Evolutionary conservation across 495 filamentous ascomycete genomes (phyloP).

Genomic region (Hypoxylon trugodes): DNA sequence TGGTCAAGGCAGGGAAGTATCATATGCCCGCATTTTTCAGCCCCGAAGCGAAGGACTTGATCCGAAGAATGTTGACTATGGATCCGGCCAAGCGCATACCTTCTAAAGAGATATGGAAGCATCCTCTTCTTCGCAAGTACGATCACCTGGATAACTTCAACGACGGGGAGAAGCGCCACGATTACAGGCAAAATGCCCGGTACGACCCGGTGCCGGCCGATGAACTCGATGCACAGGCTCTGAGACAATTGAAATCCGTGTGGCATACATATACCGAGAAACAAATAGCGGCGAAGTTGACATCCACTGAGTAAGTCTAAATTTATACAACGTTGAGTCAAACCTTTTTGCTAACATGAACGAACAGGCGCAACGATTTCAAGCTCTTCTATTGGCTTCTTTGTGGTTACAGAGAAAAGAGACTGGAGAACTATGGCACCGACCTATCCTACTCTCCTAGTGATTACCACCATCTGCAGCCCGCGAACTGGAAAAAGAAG

Average conservation of each 20-base stretch:
- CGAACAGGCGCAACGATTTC: constrained; percentile 77
- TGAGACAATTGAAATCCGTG: constrained; percentile 84
- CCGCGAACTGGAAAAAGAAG: constrained; percentile 55
- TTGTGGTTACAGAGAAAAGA: constrained; percentile 77
- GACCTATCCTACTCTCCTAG: constrained; percentile 80
- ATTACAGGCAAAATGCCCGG: constrained; percentile 38
- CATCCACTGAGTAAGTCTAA: constrained; percentile 69
- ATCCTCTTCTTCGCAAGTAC: constrained; percentile 83
- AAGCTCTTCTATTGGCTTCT: constrained; percentile 91
- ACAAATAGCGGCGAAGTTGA: constrained; percentile 70
- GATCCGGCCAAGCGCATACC: constrained; percentile 79
- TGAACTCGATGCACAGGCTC: constrained; percentile 78
- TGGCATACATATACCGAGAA: constrained; percentile 84
- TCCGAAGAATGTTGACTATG: constrained; percentile 74
- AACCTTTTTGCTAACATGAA: constrained; percentile 38
- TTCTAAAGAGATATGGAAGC: constrained; percentile 81
- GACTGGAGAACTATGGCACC: constrained; percentile 82
- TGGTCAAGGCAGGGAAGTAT: constrained; percentile 76
- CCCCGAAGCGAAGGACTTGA: constrained; percentile 78
- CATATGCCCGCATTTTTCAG: constrained; percentile 73
- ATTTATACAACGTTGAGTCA: constrained; percentile 5
- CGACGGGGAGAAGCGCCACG: constrained; percentile 35
- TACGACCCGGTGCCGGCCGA: constrained; percentile 47
- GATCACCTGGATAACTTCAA: constrained; percentile 68
- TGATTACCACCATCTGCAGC: constrained; percentile 84